phyloP scores from a whole-genome alignment of 2,329 filamentous ascomycete genomes.

The Chrysosporium queenslandicum region DNA sequence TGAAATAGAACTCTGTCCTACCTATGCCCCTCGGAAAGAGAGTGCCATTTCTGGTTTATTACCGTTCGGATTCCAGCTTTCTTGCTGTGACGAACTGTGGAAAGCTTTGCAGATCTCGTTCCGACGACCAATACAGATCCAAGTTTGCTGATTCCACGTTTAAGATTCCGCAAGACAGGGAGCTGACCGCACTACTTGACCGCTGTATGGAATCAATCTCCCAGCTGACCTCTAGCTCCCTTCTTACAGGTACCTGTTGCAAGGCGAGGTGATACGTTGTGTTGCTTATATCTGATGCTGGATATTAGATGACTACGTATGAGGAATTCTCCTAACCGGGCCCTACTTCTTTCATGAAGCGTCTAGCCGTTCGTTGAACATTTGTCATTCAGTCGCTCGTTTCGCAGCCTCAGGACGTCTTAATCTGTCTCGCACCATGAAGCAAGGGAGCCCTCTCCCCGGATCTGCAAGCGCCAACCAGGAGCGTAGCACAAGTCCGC shows the following conservation, averaged over 20 bases:
- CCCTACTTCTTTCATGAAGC: background rate
- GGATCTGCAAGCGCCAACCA: background rate
- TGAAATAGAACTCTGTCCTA: background rate
- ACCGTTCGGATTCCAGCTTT: background rate
- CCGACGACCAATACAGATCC: background rate
- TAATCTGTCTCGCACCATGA: background rate
- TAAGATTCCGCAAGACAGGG: background rate
- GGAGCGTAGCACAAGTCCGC: slow-evolving; percentile 8
- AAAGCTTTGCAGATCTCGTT: background rate
- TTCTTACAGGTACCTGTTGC: background rate
- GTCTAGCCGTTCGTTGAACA: background rate
- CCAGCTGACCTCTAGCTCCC: background rate
- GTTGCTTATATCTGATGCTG: background rate
- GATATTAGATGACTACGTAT: background rate
- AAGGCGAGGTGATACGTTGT: background rate
- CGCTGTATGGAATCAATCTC: background rate
- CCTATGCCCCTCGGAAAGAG: background rate
- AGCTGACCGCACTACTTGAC: background rate
- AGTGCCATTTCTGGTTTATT: background rate
- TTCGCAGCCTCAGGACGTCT: background rate
- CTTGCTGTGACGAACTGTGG: background rate
- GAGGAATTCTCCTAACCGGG: background rate
- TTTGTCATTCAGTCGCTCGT: background rate
- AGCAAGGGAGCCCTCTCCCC: background rate
- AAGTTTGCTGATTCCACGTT: background rate